A percentile compares a stretch with the other conserved stretches of the same genome.
Conservation (phyloP, 1,284 basidiomycete species). For the Cryptococcus wingfieldii region DNA sequence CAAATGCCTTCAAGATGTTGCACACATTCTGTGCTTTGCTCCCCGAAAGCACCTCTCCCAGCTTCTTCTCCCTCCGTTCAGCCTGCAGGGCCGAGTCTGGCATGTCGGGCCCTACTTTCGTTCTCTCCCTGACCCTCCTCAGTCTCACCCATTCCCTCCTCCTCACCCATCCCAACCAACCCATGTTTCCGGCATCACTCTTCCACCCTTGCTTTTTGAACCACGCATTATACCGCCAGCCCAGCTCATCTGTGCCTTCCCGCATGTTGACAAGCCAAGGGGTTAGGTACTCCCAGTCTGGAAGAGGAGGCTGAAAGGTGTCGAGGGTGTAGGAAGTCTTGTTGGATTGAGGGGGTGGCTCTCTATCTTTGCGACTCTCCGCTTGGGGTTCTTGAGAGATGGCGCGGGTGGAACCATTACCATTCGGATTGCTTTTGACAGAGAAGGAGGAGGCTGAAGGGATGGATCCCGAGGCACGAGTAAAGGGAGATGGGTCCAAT, state of each 20-base stretch:
- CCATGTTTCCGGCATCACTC: conserved; percentile 30
- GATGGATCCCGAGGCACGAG: conserved; percentile 28
- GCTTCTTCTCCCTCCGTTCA: conserved; percentile 3
- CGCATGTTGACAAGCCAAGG: conserved; percentile 50
- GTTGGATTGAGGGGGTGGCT: conserved; percentile 22
- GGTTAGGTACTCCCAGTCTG: conserved; percentile 47
- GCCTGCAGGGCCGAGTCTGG: not conserved
- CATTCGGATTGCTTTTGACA: not conserved
- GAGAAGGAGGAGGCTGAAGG: conserved; percentile 19
- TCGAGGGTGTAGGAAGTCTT: conserved; percentile 44
- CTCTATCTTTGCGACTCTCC: not conserved
- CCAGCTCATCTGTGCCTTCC: conserved; percentile 45
- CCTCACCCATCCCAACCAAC: conserved; percentile 48
- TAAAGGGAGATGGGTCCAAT: conserved; percentile 44
- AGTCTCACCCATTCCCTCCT: conserved; percentile 46
- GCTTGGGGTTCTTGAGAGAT: not conserved
- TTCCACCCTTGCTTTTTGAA: conserved; percentile 42
- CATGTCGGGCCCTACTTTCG: not conserved
- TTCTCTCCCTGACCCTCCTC: conserved; percentile 13
- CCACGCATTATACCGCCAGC: conserved; percentile 48
- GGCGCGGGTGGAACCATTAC: not conserved
- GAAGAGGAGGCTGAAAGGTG: conserved; percentile 42
- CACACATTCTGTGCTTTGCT: conserved; percentile 9
- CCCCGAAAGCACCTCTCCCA: conserved; percentile 14
- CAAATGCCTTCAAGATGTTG: conserved; percentile 21